These are phyloP conservation scores for Ganoderma leucocontextum DNA, from an alignment of 1,284 basidiomycete species.

Conservation along the genomic window DNA sequence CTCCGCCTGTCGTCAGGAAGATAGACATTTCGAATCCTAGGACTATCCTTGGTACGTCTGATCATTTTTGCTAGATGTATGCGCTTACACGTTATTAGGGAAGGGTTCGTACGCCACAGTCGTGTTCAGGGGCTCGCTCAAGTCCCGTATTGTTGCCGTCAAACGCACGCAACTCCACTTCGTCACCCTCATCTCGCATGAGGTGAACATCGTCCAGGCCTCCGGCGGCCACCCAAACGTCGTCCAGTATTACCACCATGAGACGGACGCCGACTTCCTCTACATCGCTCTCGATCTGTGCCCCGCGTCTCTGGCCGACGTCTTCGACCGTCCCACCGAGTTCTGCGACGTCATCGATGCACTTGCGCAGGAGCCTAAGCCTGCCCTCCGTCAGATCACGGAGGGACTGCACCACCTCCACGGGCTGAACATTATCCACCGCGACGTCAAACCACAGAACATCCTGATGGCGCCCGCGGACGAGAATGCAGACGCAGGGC, in stretches of 20 bases:
- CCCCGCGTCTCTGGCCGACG: slow-evolving; percentile 92
- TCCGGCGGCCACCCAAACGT: slow-evolving; percentile 98
- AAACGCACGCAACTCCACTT: slow-evolving; percentile 97
- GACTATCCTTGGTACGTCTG: slow-evolving; percentile 72
- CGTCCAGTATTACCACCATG: slow-evolving; percentile 98
- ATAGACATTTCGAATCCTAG: slow-evolving; percentile 67
- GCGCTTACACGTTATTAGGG: slow-evolving; percentile 54
- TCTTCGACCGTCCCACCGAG: slow-evolving; percentile 85
- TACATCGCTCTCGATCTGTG: slow-evolving; percentile 98
- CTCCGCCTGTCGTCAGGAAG: slow-evolving; percentile 47
- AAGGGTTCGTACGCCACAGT: slow-evolving; percentile 98
- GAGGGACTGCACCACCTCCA: slow-evolving; percentile 92
- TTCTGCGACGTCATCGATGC: slow-evolving; percentile 67
- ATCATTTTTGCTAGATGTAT: not conserved
- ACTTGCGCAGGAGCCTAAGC: slow-evolving; percentile 83
- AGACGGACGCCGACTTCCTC: slow-evolving; percentile 91
- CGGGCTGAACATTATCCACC: slow-evolving; percentile 94
- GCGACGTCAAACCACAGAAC: slow-evolving; percentile 99
- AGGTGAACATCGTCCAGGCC: slow-evolving; percentile 94
- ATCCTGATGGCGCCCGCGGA: slow-evolving; percentile 80
- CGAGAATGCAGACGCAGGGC: slow-evolving; percentile 50
- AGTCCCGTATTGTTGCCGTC: slow-evolving; percentile 95
- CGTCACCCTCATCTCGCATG: slow-evolving; percentile 92
- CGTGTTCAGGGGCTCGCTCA: slow-evolving; percentile 92
- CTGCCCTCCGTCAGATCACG: slow-evolving; percentile 88